These are phyloP conservation scores for Starmerella vaccinii DNA, from an alignment of 805 yeast species.

Conservation along the genomic window DNA sequence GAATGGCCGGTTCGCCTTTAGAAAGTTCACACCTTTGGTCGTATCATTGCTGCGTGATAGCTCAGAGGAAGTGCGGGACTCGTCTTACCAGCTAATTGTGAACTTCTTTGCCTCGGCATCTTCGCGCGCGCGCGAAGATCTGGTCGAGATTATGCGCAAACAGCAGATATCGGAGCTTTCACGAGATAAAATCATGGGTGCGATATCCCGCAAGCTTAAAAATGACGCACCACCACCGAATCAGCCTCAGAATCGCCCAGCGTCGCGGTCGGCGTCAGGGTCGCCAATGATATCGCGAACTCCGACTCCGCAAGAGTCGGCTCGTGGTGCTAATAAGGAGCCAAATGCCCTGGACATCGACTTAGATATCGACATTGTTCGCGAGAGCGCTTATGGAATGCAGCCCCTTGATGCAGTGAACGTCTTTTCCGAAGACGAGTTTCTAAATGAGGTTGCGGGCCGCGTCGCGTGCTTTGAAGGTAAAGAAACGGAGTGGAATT, in stretches of 20 bases:
- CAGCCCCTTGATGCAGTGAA: conserved; percentile 33
- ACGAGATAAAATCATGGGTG: conserved; percentile 3
- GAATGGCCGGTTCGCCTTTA: conserved; percentile 27
- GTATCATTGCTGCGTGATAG: conserved; percentile 28
- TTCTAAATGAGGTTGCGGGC: conserved; percentile 29
- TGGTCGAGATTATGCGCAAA: conserved; percentile 35
- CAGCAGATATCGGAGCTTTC: conserved; percentile 21
- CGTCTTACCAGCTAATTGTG: conserved; percentile 30
- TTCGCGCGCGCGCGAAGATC: conserved; percentile 38
- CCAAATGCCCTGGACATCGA: background rate
- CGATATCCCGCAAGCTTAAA: conserved; percentile 2
- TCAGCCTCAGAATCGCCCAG: background rate
- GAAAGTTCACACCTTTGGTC: conserved; percentile 30
- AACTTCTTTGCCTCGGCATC: conserved; percentile 34
- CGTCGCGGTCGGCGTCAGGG: background rate
- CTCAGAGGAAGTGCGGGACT: conserved; percentile 21
- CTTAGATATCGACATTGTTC: conserved; percentile 1
- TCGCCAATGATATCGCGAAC: background rate
- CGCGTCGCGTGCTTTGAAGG: conserved; percentile 41
- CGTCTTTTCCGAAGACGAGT: conserved; percentile 27
- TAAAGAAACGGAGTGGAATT: conserved; percentile 79
- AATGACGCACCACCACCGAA: background rate
- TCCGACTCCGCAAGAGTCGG: background rate
- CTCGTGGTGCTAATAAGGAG: background rate
- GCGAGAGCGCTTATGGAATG: conserved; percentile 28